These are phyloP conservation scores for Ananas comosus DNA, from an alignment of 176 grass and related monocot species.

Conservation along the genomic window DNA sequence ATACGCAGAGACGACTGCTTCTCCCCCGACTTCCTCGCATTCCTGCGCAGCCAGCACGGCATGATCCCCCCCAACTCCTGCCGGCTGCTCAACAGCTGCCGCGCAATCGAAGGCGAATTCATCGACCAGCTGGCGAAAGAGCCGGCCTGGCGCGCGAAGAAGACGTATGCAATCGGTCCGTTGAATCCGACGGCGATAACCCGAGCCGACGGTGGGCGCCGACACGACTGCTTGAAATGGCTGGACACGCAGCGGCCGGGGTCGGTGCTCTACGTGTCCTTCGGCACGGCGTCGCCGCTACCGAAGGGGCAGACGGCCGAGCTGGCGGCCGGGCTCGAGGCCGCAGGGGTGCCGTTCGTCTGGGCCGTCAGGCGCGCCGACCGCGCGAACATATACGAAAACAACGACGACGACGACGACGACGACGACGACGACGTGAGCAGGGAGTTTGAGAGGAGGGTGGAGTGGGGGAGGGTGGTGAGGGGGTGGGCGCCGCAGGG, in stretches of 20 bases:
- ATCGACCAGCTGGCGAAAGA: slow-evolving; percentile 25
- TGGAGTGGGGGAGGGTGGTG: slow-evolving; percentile 28
- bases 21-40: slow-evolving; percentile 1
- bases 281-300: slow-evolving; percentile 46
- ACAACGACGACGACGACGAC: background rate
- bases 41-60: slow-evolving; percentile 4
- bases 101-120: slow-evolving; percentile 27
- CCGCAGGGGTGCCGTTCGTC: slow-evolving; percentile 42
- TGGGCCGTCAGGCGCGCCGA: slow-evolving; percentile 63
- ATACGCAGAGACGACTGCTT: slow-evolving; percentile 11
- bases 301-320: slow-evolving; percentile 26
- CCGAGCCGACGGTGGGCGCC: background rate
- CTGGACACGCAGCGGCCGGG: slow-evolving; percentile 42
- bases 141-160: slow-evolving; percentile 23
- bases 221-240: slow-evolving; percentile 50
- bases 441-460: slow-evolving; percentile 9
- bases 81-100: slow-evolving; percentile 12
- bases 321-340: slow-evolving; percentile 34
- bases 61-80: slow-evolving; percentile 5
- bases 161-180: slow-evolving; percentile 49
- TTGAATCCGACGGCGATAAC: slow-evolving; percentile 28
- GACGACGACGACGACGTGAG: slow-evolving; percentile 5
- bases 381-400: slow-evolving; percentile 10
- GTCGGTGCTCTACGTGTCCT: slow-evolving; percentile 67
- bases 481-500: slow-evolving; percentile 75